These are phyloP conservation scores for Ananas comosus DNA, from an alignment of 176 grass and related monocot genomes.

Conservation along the genomic window DNA sequence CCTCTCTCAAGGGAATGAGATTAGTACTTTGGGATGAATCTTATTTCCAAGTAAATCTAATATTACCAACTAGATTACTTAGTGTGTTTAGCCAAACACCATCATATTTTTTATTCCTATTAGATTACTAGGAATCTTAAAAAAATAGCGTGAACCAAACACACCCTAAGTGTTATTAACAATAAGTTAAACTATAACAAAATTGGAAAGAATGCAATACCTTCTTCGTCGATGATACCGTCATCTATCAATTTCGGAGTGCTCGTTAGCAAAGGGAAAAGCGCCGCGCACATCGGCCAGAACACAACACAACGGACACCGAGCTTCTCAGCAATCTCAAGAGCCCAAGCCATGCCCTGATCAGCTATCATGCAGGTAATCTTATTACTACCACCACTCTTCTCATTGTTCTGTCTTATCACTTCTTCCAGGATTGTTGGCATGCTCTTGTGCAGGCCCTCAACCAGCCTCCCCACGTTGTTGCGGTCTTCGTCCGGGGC, in stretches of 20 bases:
- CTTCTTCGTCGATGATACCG: slow-evolving; percentile 43
- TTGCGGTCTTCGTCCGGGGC: slow-evolving; percentile 14
- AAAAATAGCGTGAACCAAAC: too few relatives aligned
- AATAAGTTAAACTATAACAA: too few relatives aligned
- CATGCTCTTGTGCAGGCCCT: slow-evolving; percentile 5
- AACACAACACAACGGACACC: slow-evolving; percentile 35
- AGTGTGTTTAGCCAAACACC: too few relatives aligned
- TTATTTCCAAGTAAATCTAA: too few relatives aligned
- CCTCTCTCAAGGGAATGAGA: too few relatives aligned
- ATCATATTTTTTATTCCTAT: too few relatives aligned
- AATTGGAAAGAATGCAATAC: slow-evolving; percentile 7
- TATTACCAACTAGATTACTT: too few relatives aligned
- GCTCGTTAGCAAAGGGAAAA: slow-evolving; percentile 31
- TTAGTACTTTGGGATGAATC: too few relatives aligned
- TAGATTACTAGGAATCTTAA: too few relatives aligned
- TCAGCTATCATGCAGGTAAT: slow-evolving; percentile 44
- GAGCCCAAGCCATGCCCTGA: slow-evolving; percentile 58
- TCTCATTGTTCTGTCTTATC: slow-evolving; percentile 17
- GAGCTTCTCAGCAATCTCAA: slow-evolving; percentile 34
- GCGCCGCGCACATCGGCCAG: slow-evolving; percentile 32
- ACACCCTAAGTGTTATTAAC: too few relatives aligned
- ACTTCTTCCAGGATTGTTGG: slow-evolving; percentile 25
- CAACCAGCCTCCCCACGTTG: neutral
- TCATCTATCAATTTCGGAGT: slow-evolving; percentile 43
- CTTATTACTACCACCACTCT: slow-evolving; percentile 8